Conservation (phyloP, 352 stramenopile species). For the Phytophthora boehmeriae region DNA sequence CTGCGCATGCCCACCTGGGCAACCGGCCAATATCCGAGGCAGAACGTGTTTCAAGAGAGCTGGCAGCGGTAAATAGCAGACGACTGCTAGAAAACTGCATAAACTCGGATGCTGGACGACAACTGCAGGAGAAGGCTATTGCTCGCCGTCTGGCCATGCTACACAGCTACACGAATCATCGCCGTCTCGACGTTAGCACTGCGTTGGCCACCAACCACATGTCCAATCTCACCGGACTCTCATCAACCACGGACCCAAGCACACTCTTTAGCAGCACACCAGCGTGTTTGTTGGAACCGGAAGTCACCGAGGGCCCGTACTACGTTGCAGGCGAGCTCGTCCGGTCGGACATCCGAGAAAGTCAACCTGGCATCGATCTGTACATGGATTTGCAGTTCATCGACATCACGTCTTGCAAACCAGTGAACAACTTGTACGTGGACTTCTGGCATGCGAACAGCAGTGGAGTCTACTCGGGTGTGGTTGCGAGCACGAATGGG, state of each 20-base stretch:
- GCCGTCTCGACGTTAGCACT: slow-evolving; percentile 17
- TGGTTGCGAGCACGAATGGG: slow-evolving; percentile 24
- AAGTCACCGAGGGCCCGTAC: slow-evolving; percentile 32
- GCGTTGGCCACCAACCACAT: slow-evolving; percentile 23
- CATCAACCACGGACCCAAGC: slow-evolving; percentile 16
- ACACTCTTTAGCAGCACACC: slow-evolving; percentile 15
- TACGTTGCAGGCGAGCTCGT: slow-evolving; percentile 30
- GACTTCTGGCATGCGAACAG: slow-evolving; percentile 26
- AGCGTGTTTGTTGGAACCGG: slow-evolving; percentile 20
- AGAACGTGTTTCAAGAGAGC: slow-evolving; percentile 1
- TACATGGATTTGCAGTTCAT: slow-evolving; percentile 32
- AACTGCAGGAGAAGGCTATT: slow-evolving; percentile 17
- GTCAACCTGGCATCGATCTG: slow-evolving; percentile 25
- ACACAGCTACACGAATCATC: slow-evolving; percentile 4
- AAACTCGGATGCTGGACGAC: slow-evolving; percentile 11
- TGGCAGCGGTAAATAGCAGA: slow-evolving; percentile 21
- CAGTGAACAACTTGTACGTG: slow-evolving; percentile 24
- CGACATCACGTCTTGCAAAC: slow-evolving; percentile 23
- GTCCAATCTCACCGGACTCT: slow-evolving; percentile 20
- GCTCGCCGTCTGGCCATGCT: slow-evolving; percentile 14
- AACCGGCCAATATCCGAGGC: slow-evolving; percentile 1
- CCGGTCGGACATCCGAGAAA: slow-evolving; percentile 25
- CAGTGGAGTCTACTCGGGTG: slow-evolving; percentile 22
- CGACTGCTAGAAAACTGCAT: slow-evolving; percentile 22
- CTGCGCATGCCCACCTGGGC: slow-evolving; percentile 4